Base-by-base conservation (phyloP, 2,329 filamentous ascomycete species). In the Herpotrichia juniperi region DNA sequence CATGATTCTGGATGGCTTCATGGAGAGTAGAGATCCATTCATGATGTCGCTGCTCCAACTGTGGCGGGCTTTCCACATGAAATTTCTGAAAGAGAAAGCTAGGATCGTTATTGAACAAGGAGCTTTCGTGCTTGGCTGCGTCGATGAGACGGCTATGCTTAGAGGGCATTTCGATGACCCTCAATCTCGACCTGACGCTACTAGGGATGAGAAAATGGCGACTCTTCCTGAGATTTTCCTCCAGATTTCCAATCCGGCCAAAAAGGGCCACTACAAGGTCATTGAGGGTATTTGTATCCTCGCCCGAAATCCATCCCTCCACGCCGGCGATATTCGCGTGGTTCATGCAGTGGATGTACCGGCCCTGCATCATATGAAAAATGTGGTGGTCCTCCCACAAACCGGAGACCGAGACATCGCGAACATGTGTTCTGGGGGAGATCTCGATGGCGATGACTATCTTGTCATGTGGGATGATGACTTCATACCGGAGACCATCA, bases 401-500 rank as follows among this genome's bases (percentile, higher is more conserved):
- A 87, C 79, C 0, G 93, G 93, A 0, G 91, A 97, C 66, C 82
- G 89, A 14, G 91, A 96, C 57, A 77, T 99, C 19, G 86, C 93
- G 1, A 92, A 89, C 64, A 97, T 97, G 93, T 92, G 94, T 58
- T 96, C 94, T 3, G 94, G 94, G 1, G 94, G 94, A 0, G 94
- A 99, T 67, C 81, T 99, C 0, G 94, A 99, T 67, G 94, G 94
- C 0, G 94, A 99, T 64, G 94, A 99, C 68, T 99, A 92, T 69
- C 87, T 97, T 49, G 86, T 97, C 4, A 88, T 97, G 40, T 99
- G 94, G 93, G 93, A 99, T 60, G 71, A 80, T 19, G 82, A 84
- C 12, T 77, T 99, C 6, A 78, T 96, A 22, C 69, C 70, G 6
- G 59, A 73, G 1, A 76, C 83, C 45, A 90, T 89, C 84, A 90